Evolutionary conservation across 1,139 yeast genomes (phyloP), one percentile per base, ranked within the genome.

Genomic region (Diutina siamensis): DNA sequence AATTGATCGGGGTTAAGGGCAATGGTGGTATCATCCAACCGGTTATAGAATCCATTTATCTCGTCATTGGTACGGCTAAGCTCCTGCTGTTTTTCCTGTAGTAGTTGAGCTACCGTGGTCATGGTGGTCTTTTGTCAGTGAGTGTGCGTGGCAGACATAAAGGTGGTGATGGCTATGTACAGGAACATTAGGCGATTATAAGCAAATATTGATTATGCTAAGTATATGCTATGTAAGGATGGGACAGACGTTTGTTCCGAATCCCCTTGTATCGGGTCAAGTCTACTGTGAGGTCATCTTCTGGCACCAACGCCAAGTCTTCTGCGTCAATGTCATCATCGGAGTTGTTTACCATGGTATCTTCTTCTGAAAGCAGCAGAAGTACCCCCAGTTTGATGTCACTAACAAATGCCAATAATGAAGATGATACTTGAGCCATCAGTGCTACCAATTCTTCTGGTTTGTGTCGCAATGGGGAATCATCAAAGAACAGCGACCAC

Each of bases 401-500:
- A 38, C 15, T 38, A 9, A 38, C 42, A 15, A 38, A 38, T 3
- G 42, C 12, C 42, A 18, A 38, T 13, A 35, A 22, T n/a, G 40
- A 35, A 4, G 40, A 35, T 7, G 40, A 35, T 15, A 38, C 42
- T n/a, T 38, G 42, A 10, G 19, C 21, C n/a, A 38, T 20, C n/a
- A 22, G 42, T 3, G 31, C 32, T 32, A 38, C 42, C 7, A 38
- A 25, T 18, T 38, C 42, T 25, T 38, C 42, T 10, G 42, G 42
- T 12, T 25, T n/a, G 10, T 25, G 31, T 25, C 20, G 13, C 21
- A 38, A 38, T 8, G 42, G 42, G 5, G 36, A 34, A 15, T 38
- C 42, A 17, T 38, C 42, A 17, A 38, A 38, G n/a, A 38, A 25
- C 32, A 25, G 13, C 13, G 42, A 38, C 42, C 42, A 38, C n/a